Evolutionary conservation across 306 rosid species (phyloP).

Genomic region (Casuarina glauca): DNA sequence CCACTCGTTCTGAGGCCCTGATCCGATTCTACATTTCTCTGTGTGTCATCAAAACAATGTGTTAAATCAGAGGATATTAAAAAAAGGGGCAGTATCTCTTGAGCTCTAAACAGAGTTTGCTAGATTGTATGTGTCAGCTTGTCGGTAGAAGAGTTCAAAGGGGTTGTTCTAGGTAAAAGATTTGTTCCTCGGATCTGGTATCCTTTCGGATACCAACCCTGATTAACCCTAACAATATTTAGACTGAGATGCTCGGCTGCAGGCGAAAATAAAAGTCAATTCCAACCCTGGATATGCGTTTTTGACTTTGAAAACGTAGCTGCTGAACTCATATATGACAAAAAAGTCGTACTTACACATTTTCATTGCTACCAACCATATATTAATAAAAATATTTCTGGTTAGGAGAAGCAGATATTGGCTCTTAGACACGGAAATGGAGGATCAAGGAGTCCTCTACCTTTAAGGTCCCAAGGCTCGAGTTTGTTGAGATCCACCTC

Average conservation of each 20-base stretch:
- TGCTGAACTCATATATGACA: not conserved
- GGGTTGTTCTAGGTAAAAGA: no score
- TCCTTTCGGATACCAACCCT: not conserved
- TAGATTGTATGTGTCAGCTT: no score
- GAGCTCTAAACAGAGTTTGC: no score
- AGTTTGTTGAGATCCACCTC: constrained; percentile 95
- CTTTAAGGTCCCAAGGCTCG: constrained; percentile 99
- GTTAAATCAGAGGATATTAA: not conserved
- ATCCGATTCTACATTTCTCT: constrained; percentile 93
- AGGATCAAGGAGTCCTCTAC: constrained; percentile 26
- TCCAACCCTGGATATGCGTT: not conserved
- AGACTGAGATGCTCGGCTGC: no score
- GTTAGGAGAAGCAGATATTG: no score
- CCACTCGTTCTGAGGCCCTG: constrained; percentile 96
- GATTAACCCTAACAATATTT: not conserved
- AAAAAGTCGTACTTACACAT: not conserved
- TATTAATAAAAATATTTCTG: no score
- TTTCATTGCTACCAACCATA: no score
- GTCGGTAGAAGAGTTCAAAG: no score
- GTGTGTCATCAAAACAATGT: constrained; percentile 10
- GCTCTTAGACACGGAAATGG: no score
- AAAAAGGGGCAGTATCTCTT: not conserved
- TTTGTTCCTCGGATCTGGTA: no score
- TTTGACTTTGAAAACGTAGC: not conserved
- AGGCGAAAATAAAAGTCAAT: not conserved